Conservation (phyloP, 2,329 filamentous ascomycete genomes). For the Clonostachys solani region DNA sequence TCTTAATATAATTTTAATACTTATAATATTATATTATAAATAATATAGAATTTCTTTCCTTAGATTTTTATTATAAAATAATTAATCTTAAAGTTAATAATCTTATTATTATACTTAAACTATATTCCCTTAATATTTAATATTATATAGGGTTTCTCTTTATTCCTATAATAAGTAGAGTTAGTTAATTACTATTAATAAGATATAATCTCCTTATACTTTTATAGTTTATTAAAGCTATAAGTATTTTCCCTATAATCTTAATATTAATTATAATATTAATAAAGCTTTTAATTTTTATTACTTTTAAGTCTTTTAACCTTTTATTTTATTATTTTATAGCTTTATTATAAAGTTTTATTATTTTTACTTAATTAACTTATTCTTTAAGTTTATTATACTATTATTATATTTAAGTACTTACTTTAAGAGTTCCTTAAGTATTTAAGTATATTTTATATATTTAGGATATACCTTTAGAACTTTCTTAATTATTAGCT, state of each 20-base stretch:
- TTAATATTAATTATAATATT: no score
- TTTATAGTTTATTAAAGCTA: background rate
- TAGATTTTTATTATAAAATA: no score
- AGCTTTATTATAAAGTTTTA: background rate
- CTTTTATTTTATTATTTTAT: background rate
- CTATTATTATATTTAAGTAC: background rate
- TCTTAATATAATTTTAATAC: slow-evolving; percentile 1
- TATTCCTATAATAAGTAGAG: slow-evolving; percentile 1
- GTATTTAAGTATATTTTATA: slow-evolving; percentile 1
- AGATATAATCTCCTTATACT: background rate
- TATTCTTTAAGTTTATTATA: background rate
- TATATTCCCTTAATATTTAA: background rate
- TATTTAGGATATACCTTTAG: background rate
- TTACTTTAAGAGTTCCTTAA: slow-evolving; percentile 1
- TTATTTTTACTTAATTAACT: background rate
- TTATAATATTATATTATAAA: slow-evolving; percentile 2
- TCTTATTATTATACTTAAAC: no score
- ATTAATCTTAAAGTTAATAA: no score
- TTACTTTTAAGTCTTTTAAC: background rate
- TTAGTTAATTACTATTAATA: no score
- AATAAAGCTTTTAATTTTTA: slow-evolving; percentile 1
- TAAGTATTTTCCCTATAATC: background rate
- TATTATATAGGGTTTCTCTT: background rate
- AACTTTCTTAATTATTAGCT: background rate
- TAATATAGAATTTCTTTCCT: no score